Percentiles rank a stretch among this genome's conserved stretches.
These are phyloP conservation scores for Pholiota adiposa DNA, from an alignment of 1,284 basidiomycete genomes.

Conservation along the genomic window DNA sequence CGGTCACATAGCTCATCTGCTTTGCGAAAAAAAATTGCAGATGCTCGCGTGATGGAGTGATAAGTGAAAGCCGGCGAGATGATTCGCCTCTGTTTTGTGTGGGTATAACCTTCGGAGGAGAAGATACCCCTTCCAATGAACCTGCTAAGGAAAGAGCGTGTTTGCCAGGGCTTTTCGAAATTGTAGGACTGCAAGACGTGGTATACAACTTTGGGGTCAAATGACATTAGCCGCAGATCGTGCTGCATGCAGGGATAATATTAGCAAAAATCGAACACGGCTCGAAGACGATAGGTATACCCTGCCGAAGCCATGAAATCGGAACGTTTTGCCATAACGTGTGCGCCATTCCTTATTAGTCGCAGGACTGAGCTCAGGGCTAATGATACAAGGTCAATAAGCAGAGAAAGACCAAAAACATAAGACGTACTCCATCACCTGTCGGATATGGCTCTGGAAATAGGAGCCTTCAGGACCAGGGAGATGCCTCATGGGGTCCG, in stretches of 20 bases:
- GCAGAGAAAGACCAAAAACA: too few relatives aligned
- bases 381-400: slow-evolving; percentile 17
- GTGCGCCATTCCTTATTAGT: slow-evolving; percentile 48
- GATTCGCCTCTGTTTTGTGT: slow-evolving; percentile 47
- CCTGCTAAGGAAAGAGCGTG: slow-evolving; percentile 47
- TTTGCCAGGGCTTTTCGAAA: slow-evolving; percentile 62
- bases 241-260: slow-evolving; percentile 36
- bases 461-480: slow-evolving; percentile 48
- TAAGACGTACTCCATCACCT: slow-evolving; percentile 48
- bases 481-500: slow-evolving; percentile 50
- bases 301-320: slow-evolving; percentile 55
- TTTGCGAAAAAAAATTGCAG: slow-evolving; percentile 50
- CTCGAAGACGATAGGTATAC: slow-evolving; percentile 27
- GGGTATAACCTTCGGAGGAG: slow-evolving; percentile 52
- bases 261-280: not conserved
- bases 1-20: slow-evolving; percentile 48
- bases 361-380: slow-evolving; percentile 41
- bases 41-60: slow-evolving; percentile 44
- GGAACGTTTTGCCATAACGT: slow-evolving; percentile 50
- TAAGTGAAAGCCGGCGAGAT: slow-evolving; percentile 52
- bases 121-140: slow-evolving; percentile 57
- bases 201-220: slow-evolving; percentile 51
- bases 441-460: slow-evolving; percentile 45
- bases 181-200: slow-evolving; percentile 51
- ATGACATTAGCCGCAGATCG: slow-evolving; percentile 56